Evolutionary conservation across 139 green algal genomes (phyloP), one percentile per base, ranked within the genome.

Genomic region (Diplosphaera chodatii): DNA sequence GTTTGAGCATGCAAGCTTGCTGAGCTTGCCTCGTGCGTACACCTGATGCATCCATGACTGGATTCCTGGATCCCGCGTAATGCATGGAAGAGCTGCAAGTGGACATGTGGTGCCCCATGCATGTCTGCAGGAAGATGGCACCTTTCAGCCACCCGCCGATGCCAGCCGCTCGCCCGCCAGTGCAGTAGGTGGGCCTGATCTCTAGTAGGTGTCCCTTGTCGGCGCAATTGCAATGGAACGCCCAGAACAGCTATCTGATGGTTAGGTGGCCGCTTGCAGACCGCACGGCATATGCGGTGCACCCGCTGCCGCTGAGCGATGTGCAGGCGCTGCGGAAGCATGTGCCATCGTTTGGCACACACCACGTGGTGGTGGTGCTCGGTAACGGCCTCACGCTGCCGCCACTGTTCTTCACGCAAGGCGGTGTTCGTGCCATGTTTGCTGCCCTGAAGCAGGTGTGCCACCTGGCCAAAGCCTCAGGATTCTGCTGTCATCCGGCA

Each of bases 261-360:
- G n/a, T n/a, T n/a, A n/a, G n/a, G n/a, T n/a, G n/a, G n/a, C n/a
- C n/a, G n/a, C n/a, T n/a, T n/a, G 75, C 79, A 84, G 85, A 86
- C 64, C 73, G 78, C 18, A 82, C 72, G 4, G 66, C 86, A 66
- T 95, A 94, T 64, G 84, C 87, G 18, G 82, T 94, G 16, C 85
- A 90, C 63, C 88, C 91, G 30, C 84, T 92, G n/a, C 82, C 89
- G 0, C 72, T 95, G 33, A 88, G 86, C 22, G 91, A 96, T 63
- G 81, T 97, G 23, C 80, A 85, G 16, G 85, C 87, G 16, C 82
- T 97, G 33, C 81, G 84, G 40, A 81, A 78, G 63, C 84, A 89
- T 71, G 83, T 85, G 4, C 84, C 90, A 1, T 63, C 81, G 23
- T 74, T 96, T 27, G 89, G 88, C 4, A 79, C 59, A 30, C 91